These are phyloP conservation scores for Sphaerobolus stellatus DNA, from an alignment of 1,284 basidiomycete genomes.

Conservation along the genomic window DNA sequence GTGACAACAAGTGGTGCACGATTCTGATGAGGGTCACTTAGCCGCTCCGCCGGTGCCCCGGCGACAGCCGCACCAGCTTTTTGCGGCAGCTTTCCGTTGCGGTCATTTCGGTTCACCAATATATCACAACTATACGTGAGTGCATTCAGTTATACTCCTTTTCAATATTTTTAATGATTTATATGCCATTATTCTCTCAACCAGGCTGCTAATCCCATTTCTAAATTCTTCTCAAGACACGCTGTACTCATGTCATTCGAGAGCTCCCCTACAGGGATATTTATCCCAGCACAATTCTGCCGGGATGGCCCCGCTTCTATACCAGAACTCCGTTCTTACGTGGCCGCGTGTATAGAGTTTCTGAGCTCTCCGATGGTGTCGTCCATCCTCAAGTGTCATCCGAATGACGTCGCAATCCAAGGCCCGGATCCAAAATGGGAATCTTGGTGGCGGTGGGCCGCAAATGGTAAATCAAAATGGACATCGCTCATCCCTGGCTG, in stretches of 20 bases:
- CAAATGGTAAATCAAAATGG: constrained; percentile 2
- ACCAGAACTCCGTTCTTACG: constrained; percentile 1
- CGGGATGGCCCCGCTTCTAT: background rate
- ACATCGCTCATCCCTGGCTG: constrained; percentile 6
- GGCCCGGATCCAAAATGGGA: constrained; percentile 24
- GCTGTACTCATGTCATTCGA: too few species aligned
- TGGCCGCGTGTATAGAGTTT: constrained; percentile 18
- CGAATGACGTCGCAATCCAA: constrained; percentile 24
- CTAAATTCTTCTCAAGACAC: too few species aligned
- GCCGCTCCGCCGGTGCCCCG: background rate
- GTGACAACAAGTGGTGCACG: background rate
- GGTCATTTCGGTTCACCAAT: too few species aligned
- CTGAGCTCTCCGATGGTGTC: constrained; percentile 22
- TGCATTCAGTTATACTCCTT: too few species aligned
- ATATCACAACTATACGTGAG: too few species aligned
- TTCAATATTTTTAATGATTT: too few species aligned
- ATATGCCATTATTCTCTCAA: too few species aligned
- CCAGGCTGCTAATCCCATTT: too few species aligned
- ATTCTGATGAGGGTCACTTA: background rate
- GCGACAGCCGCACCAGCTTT: background rate
- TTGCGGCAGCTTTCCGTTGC: too few species aligned
- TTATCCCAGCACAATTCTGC: background rate
- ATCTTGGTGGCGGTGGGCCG: constrained; percentile 33
- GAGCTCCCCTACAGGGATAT: background rate
- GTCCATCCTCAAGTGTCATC: constrained; percentile 25